These are phyloP conservation scores for Pholiota conissans DNA, from an alignment of 768 basidiomycete species.

Conservation along the genomic window DNA sequence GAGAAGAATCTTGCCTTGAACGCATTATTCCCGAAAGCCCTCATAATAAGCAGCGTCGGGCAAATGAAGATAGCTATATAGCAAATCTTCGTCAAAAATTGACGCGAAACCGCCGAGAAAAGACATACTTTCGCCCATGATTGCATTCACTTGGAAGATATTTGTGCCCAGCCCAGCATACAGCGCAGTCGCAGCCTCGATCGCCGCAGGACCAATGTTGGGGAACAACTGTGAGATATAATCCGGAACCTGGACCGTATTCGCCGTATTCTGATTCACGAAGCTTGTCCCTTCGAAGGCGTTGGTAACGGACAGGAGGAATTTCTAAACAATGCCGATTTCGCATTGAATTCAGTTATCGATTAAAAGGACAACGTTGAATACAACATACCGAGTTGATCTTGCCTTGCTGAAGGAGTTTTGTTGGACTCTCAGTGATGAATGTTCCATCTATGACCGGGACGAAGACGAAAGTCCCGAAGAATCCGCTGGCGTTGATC, in stretches of 20 bases:
- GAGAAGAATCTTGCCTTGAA: conserved; percentile 30
- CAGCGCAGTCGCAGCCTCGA: conserved; percentile 22
- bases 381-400: background rate
- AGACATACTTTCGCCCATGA: conserved; percentile 42
- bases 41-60: conserved; percentile 41
- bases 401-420: conserved; percentile 30
- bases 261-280: conserved; percentile 30
- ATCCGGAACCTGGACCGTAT: conserved; percentile 25
- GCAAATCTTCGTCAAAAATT: background rate
- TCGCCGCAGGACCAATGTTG: conserved; percentile 28
- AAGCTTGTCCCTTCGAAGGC: conserved; percentile 37
- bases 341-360: background rate
- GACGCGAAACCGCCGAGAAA: background rate
- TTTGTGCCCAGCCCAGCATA: conserved; percentile 35
- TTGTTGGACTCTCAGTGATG: conserved; percentile 41
- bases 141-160: conserved; percentile 33
- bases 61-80: conserved; percentile 44
- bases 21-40: conserved; percentile 28
- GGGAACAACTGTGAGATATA: conserved; percentile 44
- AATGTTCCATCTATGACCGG: conserved; percentile 50
- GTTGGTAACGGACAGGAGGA: conserved; percentile 40
- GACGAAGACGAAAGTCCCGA: conserved; percentile 38
- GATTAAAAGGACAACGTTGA: conserved; percentile 22
- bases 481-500: conserved; percentile 33
- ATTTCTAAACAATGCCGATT: conserved; percentile 21